A percentile compares a stretch with the other conserved stretches of the same genome.
Evolutionary conservation across 345 rosid genomes (phyloP).

Genomic region (Ceriops zippeliana): DNA sequence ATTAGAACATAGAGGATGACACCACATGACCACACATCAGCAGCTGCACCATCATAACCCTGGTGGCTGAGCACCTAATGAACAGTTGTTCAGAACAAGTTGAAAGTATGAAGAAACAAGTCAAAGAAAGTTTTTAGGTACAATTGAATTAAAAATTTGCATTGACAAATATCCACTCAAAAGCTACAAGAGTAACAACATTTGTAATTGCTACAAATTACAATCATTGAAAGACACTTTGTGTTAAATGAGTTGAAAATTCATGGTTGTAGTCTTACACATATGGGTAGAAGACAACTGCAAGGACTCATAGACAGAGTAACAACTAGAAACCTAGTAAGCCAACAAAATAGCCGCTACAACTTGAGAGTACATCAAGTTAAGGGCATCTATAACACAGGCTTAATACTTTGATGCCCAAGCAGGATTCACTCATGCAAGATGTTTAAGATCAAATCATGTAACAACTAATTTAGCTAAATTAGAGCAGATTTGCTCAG

Average conservation of each 20-base stretch:
- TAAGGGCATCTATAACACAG: too few relatives aligned
- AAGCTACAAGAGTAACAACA: background rate
- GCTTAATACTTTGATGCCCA: too few relatives aligned
- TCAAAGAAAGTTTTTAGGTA: background rate
- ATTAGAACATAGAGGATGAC: conserved; percentile 78
- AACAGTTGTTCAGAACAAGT: conserved; percentile 8
- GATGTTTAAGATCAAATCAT: background rate
- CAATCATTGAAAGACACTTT: background rate
- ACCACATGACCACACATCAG: conserved; percentile 96
- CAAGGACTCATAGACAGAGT: too few relatives aligned
- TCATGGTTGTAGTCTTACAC: background rate
- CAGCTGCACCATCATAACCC: conserved; percentile 89
- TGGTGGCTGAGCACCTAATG: conserved; percentile 53
- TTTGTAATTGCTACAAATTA: background rate
- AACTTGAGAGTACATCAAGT: too few relatives aligned
- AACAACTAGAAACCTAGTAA: too few relatives aligned
- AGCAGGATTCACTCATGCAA: too few relatives aligned
- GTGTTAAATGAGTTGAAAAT: background rate
- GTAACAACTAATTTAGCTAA: background rate
- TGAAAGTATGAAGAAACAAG: background rate
- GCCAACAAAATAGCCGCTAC: too few relatives aligned
- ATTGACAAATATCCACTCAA: background rate
- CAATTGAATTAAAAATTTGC: background rate
- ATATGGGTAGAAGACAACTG: too few relatives aligned
- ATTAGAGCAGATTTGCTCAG: too few relatives aligned